Conservation (phyloP, 225 moss, liverwort and hornwort species). For the Thuidium tamariscinum region DNA sequence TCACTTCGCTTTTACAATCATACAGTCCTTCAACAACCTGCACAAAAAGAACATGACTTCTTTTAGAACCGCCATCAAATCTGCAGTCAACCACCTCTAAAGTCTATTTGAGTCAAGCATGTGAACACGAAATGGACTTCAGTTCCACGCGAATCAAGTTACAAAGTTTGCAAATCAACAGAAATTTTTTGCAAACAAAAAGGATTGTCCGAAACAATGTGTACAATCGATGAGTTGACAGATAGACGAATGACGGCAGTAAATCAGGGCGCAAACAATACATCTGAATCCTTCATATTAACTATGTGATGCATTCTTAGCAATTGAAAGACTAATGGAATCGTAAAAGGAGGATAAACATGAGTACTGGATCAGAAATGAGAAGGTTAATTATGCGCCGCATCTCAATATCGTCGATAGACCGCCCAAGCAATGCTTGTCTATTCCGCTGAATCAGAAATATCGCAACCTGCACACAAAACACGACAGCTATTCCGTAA, state of each 20-base stretch:
- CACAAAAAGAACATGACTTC: background rate
- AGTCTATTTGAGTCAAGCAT: background rate
- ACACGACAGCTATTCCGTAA: background rate
- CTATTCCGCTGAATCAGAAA: conserved; percentile 96
- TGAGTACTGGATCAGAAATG: conserved; percentile 66
- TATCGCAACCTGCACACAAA: conserved; percentile 70
- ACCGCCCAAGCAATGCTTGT: conserved; percentile 91
- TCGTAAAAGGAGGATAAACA: background rate
- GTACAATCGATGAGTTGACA: background rate
- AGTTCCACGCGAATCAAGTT: background rate
- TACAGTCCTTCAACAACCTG: conserved; percentile 99
- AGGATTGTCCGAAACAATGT: background rate
- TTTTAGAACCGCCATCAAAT: background rate
- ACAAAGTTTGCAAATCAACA: background rate
- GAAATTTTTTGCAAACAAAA: background rate
- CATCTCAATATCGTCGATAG: conserved; percentile 96
- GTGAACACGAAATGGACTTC: background rate
- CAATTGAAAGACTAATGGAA: background rate
- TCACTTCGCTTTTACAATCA: conserved; percentile 99
- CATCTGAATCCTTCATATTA: background rate
- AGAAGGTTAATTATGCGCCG: conserved; percentile 78
- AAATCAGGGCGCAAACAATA: background rate
- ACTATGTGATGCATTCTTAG: background rate
- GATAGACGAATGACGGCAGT: background rate
- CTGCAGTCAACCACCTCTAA: background rate